phyloP scores from a whole-genome alignment of 2,329 filamentous ascomycete genomes.

The Immersiporthe knoxdaviesiana region DNA sequence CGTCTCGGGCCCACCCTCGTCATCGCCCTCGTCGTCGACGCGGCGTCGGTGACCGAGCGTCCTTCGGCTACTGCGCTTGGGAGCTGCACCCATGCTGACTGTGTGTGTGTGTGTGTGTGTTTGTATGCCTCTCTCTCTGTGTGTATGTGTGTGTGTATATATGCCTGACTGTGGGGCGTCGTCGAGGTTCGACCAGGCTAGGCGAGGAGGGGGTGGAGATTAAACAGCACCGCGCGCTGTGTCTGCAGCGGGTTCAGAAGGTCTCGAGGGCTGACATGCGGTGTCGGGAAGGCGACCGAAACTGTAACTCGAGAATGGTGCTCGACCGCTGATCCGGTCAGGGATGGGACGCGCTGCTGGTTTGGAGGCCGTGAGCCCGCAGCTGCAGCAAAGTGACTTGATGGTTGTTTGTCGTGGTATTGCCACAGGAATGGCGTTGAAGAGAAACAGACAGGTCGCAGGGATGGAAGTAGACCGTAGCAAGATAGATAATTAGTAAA shows the following conservation, averaged over 20 bases:
- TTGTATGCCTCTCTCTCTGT: too few species aligned
- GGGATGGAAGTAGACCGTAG: constrained; percentile 16
- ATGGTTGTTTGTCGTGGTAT: constrained; percentile 7
- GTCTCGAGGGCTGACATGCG: constrained; percentile 24
- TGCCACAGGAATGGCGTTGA: constrained; percentile 7
- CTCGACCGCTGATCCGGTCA: constrained; percentile 16
- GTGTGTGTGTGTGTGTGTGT: not conserved
- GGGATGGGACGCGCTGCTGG: constrained; percentile 12
- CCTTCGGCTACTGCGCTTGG: constrained; percentile 61
- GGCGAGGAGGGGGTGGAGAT: constrained; percentile 18
- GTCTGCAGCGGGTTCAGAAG: constrained; percentile 25
- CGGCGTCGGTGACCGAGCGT: constrained; percentile 69
- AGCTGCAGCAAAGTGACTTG: constrained; percentile 26
- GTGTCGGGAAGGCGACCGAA: constrained; percentile 21
- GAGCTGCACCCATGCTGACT: constrained; percentile 37
- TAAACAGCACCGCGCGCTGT: constrained; percentile 27
- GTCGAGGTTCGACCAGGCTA: constrained; percentile 21
- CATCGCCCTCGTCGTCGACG: constrained; percentile 72
- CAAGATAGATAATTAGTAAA: constrained; percentile 20
- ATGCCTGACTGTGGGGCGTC: constrained; percentile 31
- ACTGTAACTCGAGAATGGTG: constrained; percentile 14
- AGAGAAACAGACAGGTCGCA: constrained; percentile 19
- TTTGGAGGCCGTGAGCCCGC: constrained; percentile 18
- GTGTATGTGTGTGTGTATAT: not conserved
- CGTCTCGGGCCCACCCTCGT: constrained; percentile 61